phyloP scores from a whole-genome alignment of 78 protist species.

The Mantamonas sphyraenae region DNA sequence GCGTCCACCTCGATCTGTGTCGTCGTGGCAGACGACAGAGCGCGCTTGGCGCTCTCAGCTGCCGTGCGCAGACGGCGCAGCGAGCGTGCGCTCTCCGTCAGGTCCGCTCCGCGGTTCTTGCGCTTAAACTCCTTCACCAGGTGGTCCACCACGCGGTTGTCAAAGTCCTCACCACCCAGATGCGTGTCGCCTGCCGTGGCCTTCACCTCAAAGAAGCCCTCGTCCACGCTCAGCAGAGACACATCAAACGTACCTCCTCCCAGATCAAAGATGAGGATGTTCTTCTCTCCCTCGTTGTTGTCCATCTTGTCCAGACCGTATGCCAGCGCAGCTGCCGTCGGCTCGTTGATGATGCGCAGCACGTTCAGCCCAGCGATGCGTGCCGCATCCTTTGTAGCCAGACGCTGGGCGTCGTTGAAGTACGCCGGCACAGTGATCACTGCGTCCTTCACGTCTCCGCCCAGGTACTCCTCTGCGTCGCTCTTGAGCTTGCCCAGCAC shows the following conservation, averaged over 20 bases:
- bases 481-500: constrained; percentile 71
- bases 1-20: constrained; percentile 89
- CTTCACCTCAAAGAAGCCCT: constrained; percentile 72
- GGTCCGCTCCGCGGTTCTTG: constrained; percentile 17
- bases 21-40: constrained; percentile 43
- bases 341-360: constrained; percentile 92
- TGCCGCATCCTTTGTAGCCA: constrained; percentile 60
- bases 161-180: constrained; percentile 81
- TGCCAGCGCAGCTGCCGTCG: constrained; percentile 95
- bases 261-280: constrained; percentile 71
- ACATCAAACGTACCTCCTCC: constrained; percentile 88
- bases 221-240: constrained; percentile 69
- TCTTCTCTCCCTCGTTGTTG: constrained; percentile 31
- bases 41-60: constrained; percentile 70
- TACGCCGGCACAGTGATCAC: constrained; percentile 83
- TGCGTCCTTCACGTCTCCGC: constrained; percentile 58
- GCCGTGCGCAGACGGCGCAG: constrained; percentile 62
- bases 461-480: constrained; percentile 74
- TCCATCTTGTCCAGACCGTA: constrained; percentile 69
- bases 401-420: constrained; percentile 71
- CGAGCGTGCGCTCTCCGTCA: constrained; percentile 24
- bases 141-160: constrained; percentile 53
- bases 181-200: constrained; percentile 83
- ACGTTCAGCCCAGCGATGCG: constrained; percentile 78
- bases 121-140: constrained; percentile 31